phyloP scores from a whole-genome alignment of 176 grass and related monocot species.

The Chloris gayana region DNA sequence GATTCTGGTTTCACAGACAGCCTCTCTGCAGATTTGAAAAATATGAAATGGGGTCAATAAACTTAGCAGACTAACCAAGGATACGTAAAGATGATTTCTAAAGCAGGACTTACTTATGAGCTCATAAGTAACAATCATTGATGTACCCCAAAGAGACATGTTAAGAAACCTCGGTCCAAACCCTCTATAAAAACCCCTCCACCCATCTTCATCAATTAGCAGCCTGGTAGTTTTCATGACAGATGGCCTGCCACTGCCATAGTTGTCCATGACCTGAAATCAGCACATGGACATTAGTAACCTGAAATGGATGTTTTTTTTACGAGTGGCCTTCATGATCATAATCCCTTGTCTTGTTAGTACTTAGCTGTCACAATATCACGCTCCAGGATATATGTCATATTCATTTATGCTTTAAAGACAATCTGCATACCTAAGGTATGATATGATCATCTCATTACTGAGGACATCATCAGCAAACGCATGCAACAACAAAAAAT shows the following conservation, averaged over 20 bases:
- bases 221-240: conserved; percentile 71
- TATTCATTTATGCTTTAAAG: not conserved
- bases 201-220: conserved; percentile 83
- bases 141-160: conserved; percentile 99
- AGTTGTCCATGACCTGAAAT: conserved; percentile 89
- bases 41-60: not conserved
- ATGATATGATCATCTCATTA: not conserved
- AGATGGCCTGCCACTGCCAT: conserved; percentile 73
- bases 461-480: conserved; percentile 18
- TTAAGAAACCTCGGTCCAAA: conserved; percentile 92
- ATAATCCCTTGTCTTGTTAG: not conserved
- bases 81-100: not conserved
- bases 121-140: conserved; percentile 99
- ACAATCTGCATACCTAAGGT: conserved; percentile 26
- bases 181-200: conserved; percentile 92
- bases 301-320: not conserved
- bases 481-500: not conserved
- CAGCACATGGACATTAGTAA: conserved; percentile 15
- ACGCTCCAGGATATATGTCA: not conserved
- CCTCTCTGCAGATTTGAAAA: conserved; percentile 55
- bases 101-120: conserved; percentile 71
- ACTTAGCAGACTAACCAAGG: not conserved
- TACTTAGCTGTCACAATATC: not conserved
- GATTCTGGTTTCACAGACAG: conserved; percentile 66
- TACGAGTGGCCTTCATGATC: not conserved